Conservation (phyloP, 2,329 filamentous ascomycete species). For the Trichoderma atrobrunneum region DNA sequence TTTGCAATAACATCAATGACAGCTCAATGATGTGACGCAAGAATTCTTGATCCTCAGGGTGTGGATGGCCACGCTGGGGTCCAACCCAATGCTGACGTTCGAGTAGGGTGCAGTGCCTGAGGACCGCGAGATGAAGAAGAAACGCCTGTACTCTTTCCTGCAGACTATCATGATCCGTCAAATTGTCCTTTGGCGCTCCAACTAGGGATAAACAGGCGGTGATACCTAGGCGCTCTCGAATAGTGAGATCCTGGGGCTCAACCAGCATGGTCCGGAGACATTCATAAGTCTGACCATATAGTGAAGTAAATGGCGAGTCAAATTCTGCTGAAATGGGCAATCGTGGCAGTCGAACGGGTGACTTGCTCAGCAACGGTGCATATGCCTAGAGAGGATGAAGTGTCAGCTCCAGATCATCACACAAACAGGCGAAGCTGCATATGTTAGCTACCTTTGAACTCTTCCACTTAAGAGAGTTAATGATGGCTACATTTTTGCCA, state of each 20-base stretch:
- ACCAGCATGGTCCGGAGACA: no score
- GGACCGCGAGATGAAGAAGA: constrained; percentile 15
- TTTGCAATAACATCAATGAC: neutral
- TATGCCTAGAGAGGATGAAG: constrained; percentile 4
- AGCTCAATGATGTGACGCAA: neutral
- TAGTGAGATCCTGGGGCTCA: neutral
- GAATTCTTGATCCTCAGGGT: neutral
- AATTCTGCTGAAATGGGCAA: neutral
- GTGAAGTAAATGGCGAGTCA: neutral
- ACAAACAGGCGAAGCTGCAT: neutral
- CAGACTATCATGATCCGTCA: neutral
- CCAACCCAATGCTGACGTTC: constrained; percentile 17
- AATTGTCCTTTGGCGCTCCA: neutral
- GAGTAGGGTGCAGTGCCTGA: constrained; percentile 15
- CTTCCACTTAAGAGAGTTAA: constrained; percentile 15
- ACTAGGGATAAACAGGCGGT: neutral
- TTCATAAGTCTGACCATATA: neutral
- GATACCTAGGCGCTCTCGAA: constrained; percentile 13
- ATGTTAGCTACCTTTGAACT: constrained; percentile 14
- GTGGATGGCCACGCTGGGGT: neutral
- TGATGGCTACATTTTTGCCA: constrained; percentile 31
- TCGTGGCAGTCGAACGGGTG: neutral
- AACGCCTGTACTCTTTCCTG: constrained; percentile 10
- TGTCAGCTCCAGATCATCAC: neutral
- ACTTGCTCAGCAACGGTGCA: constrained; percentile 16